Conservation (phyloP, 164 flowering plant species). For the Aristolochia californica region DNA sequence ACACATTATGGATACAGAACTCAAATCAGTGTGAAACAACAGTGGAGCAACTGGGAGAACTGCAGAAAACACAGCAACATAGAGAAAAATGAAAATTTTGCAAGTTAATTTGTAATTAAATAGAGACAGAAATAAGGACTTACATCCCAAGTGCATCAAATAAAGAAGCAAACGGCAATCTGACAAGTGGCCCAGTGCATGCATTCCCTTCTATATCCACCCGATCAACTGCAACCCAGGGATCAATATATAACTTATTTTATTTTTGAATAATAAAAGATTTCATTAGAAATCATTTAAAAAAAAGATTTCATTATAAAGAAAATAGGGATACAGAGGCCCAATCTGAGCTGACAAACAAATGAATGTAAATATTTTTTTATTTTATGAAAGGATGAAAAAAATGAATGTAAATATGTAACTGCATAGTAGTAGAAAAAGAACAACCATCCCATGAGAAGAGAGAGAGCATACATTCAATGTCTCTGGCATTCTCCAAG, state of each 20-base stretch:
- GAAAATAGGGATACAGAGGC: background rate
- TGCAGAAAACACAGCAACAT: no score
- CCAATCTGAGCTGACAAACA: background rate
- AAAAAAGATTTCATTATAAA: no score
- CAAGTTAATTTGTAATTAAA: background rate
- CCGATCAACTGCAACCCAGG: slow-evolving; percentile 62
- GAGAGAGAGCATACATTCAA: slow-evolving; percentile 59
- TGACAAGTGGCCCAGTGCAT: slow-evolving; percentile 54
- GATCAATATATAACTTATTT: background rate
- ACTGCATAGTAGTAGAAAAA: no score
- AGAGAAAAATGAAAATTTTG: no score
- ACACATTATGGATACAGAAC: no score
- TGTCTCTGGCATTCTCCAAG: slow-evolving; percentile 70
- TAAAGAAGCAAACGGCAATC: slow-evolving; percentile 83
- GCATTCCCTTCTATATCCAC: slow-evolving; percentile 75
- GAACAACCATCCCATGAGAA: no score
- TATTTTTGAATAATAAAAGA: background rate
- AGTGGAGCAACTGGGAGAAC: no score
- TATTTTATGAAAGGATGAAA: no score
- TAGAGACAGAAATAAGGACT: slow-evolving; percentile 20
- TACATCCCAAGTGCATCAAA: slow-evolving; percentile 91
- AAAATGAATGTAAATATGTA: no score
- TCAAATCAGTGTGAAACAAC: no score
- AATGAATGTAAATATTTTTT: no score
- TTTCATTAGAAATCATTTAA: background rate